A percentile compares a stretch with the other conserved stretches of the same genome.
These are phyloP conservation scores for Claviceps sp. DNA, from an alignment of 2,329 filamentous ascomycete genomes.

Conservation along the genomic window DNA sequence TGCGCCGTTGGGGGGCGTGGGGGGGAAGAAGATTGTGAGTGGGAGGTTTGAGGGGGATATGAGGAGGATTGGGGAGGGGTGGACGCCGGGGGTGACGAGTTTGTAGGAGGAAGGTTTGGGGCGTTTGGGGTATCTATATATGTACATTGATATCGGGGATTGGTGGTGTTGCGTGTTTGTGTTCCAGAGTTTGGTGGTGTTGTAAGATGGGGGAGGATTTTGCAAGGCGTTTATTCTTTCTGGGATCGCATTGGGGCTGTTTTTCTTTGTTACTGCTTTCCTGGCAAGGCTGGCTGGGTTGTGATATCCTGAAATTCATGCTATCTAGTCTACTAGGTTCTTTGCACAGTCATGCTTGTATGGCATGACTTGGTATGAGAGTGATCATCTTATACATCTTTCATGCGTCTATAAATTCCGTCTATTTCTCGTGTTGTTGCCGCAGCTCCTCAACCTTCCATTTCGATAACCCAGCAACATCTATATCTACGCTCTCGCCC, in stretches of 20 bases:
- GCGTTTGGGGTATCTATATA: neutral
- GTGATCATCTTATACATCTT: neutral
- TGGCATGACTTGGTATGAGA: neutral
- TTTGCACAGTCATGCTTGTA: neutral
- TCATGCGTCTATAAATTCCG: neutral
- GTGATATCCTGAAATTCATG: neutral
- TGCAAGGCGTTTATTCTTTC: neutral
- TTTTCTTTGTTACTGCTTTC: neutral
- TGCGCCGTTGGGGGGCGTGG: conserved; percentile 40
- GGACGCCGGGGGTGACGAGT: conserved; percentile 59
- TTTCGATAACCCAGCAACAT: conserved; percentile 26
- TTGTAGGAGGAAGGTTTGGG: conserved; percentile 28
- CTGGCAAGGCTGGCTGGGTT: neutral
- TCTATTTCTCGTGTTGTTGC: conserved; percentile 9
- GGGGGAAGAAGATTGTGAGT: conserved; percentile 64
- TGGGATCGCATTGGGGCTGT: neutral
- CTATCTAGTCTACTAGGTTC: neutral
- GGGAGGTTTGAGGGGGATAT: conserved; percentile 71
- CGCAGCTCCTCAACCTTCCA: conserved; percentile 23
- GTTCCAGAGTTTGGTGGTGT: neutral
- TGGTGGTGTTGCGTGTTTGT: neutral
- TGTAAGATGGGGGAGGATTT: neutral
- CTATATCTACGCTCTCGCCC: conserved; percentile 21
- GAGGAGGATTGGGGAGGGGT: conserved; percentile 69
- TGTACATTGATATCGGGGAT: neutral